Base-by-base conservation (phyloP, 2,329 filamentous ascomycete genomes). In the Trichoderma arundinaceum region DNA sequence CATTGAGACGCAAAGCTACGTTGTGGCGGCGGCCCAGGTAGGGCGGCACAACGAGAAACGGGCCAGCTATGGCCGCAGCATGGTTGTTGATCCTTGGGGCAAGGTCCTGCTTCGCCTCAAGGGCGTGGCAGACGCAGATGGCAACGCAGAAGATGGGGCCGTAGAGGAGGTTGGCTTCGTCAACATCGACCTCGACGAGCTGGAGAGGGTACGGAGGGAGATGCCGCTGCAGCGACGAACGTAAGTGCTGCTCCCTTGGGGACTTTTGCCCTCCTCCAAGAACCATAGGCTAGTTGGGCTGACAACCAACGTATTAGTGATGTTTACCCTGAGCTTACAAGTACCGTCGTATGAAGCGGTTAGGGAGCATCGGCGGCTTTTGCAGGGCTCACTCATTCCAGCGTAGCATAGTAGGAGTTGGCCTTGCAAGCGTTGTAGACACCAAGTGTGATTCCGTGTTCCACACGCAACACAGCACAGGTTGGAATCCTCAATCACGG, bases 81-180 rank as follows among this genome's bases (percentile, higher is more conserved):
- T 96, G 80, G 90, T 96, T 53, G 84, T 97, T 32, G 90, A 92
- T 75, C 94, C 94, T 0, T 97, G 93, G 92, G 94, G 94, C 0
- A 84, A 86, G 65, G 84, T 97, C 1, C 74, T 92, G 46, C 84
- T 89, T 3, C 83, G 90, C 73, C 82, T 89, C 73, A 83, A 83
- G 46, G 88, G 87, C 0, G 82, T 82, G n/a, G 80, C 79, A 17
- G 78, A 81, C 48, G 77, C 68, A 44, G 79, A 67, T 66, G 81
- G 69, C 72, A 70, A 78, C 7, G 77, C 76, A 12, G 74, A 78
- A 65, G 80, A 82, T n/a, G 77, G 76, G 2, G 76, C 77, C 9
- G 73, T 76, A 2, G 77, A 81, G 15, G 79, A 84, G 69, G 75
- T 88, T 67, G 85, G 83, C 8, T 78, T 87, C 32, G 84, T 85